Base-by-base conservation (phyloP, 2,329 filamentous ascomycete species). In the Microdochium nivale region DNA sequence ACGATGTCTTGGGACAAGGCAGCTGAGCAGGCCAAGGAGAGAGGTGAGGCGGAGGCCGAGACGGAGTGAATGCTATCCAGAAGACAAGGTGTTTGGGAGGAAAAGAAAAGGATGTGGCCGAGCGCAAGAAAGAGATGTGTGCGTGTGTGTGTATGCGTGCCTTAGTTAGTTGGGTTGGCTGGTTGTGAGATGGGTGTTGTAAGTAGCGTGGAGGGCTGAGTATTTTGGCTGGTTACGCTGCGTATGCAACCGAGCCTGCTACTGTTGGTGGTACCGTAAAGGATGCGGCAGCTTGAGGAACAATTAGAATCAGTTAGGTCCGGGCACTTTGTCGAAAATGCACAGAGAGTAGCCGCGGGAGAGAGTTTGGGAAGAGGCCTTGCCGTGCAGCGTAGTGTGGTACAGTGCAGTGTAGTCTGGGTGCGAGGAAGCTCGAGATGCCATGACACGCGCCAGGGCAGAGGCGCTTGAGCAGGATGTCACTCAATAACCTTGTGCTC, bases 1-100 rank as follows among this genome's bases (percentile, higher is more conserved):
- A 51, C 33, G 50, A 44, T 44, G 40, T 44, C 40, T 44, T 44
- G 40, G 35, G 40, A 23, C 40, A 13, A 24, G n/a, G n/a, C 40
- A 21, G 40, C 40, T 21, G 40, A 19, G 40, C 19, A 19, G 40
- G 9, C 16, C 13, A 44, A 23, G 40, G 40, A 51, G 27, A 49
- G 49, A 48, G 47, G 51, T 40, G 54, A 51, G 53, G 52, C 43
- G 40, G 52, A 25, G 54, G 40, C 30, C 40, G 51, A 52, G 55
- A 52, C 21, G 40, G 40, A 44, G 13, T 23, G 40, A 44, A 44
- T 3, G 21, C 10, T 44, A 19, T 24, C 40, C 21, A 8, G 19
- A 44, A 23, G 40, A 8, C 16, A 44, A 7, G 7, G 21, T 44
- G 40, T 21, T 44, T 3, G 40, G 13, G 16, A 44, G 23, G 40